A percentile compares a stretch with the other conserved stretches of the same genome.
phyloP scores from a whole-genome alignment of 331 rosid genomes.

The Quercus tomentella region DNA sequence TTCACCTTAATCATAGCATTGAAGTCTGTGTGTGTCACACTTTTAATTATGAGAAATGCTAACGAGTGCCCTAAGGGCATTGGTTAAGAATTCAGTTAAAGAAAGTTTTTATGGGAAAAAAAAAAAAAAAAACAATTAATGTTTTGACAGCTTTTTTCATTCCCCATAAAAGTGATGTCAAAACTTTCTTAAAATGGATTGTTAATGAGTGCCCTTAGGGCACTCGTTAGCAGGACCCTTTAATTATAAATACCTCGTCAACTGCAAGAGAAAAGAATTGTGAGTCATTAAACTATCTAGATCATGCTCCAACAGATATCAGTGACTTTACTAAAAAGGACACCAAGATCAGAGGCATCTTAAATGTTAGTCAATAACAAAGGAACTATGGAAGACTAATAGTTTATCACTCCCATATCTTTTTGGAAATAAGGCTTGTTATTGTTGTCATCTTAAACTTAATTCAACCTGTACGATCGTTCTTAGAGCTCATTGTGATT shows the following conservation, averaged over 20 bases:
- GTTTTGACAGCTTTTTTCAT: too few species aligned
- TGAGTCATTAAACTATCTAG: background rate
- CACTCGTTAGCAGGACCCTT: too few species aligned
- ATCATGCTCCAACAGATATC: slow-evolving; percentile 4
- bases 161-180: too few species aligned
- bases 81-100: too few species aligned
- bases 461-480: background rate
- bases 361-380: background rate
- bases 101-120: too few species aligned
- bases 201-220: too few species aligned
- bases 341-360: background rate
- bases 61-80: too few species aligned
- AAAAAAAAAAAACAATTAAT: too few species aligned
- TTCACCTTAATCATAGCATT: too few species aligned
- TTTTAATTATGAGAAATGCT: too few species aligned
- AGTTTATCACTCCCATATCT: background rate
- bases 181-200: too few species aligned
- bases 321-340: background rate
- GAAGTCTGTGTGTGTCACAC: slow-evolving; percentile 82
- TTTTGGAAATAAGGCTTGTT: too few species aligned
- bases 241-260: slow-evolving; percentile 78
- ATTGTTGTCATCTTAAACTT: background rate
- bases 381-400: background rate
- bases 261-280: slow-evolving; percentile 41
- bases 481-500: background rate